phyloP scores from a whole-genome alignment of 208 protist genomes.

The Leishmania martiniquensis region DNA sequence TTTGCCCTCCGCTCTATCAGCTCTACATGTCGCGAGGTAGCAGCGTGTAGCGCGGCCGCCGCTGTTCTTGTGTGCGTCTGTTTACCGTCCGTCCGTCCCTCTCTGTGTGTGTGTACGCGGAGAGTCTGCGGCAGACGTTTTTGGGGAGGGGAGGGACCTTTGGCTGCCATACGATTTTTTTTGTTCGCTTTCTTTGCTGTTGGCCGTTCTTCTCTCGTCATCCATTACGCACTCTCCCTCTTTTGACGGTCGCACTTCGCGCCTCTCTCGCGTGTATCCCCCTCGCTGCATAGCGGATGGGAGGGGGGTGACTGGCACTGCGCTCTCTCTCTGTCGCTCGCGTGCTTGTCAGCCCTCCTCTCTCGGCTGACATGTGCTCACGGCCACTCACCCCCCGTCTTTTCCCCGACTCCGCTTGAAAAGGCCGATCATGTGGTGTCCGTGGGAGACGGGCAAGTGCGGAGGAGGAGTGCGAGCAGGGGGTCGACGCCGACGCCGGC shows the following conservation, averaged over 20 bases:
- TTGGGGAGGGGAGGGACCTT: not conserved
- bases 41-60: conserved; percentile 1
- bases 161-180: not conserved
- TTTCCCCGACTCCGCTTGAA: not conserved
- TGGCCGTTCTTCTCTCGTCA: conserved; percentile 1
- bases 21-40: conserved; percentile 87
- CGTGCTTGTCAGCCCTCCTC: not conserved
- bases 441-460: not conserved
- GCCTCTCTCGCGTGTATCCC: not conserved
- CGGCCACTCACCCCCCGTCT: not conserved
- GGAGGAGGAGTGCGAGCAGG: not conserved
- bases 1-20: conserved; percentile 89
- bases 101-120: conserved; percentile 7
- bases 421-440: not conserved
- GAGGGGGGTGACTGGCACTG: not conserved
- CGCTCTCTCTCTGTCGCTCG: not conserved
- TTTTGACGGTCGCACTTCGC: not conserved
- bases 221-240: not conserved
- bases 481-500: not conserved
- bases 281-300: not conserved
- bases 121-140: not conserved
- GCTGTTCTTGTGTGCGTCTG: conserved; percentile 1
- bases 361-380: not conserved
- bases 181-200: not conserved
- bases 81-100: not conserved